Base-by-base conservation (phyloP, 2,329 filamentous ascomycete species). In the Penicillium sp. region DNA sequence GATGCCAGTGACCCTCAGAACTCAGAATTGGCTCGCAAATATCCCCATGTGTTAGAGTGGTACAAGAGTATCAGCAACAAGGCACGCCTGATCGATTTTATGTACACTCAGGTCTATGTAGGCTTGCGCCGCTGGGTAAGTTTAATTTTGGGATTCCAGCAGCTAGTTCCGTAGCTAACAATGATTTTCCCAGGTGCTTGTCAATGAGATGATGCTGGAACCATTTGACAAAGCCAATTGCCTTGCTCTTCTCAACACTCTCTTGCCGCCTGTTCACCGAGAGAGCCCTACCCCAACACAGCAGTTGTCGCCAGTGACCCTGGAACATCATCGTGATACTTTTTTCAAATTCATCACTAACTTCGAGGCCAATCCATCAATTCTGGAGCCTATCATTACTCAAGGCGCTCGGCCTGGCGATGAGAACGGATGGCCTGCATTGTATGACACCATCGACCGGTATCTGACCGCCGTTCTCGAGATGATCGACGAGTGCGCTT, bases 141-240 rank as follows among this genome's bases (percentile, higher is more conserved):
- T 70, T 30, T 39, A 39, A 38, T 26, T 40, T 51, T 11, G 23
- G 30, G 13, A n/a, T 39, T 48, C 4, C 19, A 43, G 34, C 9
- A 14, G 7, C 29, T 14, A 34, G 27, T 47, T 19, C 19, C 7
- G 7, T 8, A 11, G 10, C 54, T 48, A 44, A 50, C 47, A 32
- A 11, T 13, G 35, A 29, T 23, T 26, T 14, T 26, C 9, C 16
- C 55, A 84, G 82, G 82, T 84, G 55, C 72, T 88, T 65, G 81
- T 87, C 69, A 86, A 87, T 62, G 84, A 87, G 62, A 78, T 88
- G 62, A 80, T 83, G 26, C 74, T 85, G 29, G 74, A 79, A 30
- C 83, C 84, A 0, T 85, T 84, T 70, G 83, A 84, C 74, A 86
- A 85, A 68, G 78, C 81, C 63, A 87, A 86, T 67, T 86, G 84